These are phyloP conservation scores for Usnea hakonensis DNA, from an alignment of 495 filamentous ascomycete species.

Conservation along the genomic window DNA sequence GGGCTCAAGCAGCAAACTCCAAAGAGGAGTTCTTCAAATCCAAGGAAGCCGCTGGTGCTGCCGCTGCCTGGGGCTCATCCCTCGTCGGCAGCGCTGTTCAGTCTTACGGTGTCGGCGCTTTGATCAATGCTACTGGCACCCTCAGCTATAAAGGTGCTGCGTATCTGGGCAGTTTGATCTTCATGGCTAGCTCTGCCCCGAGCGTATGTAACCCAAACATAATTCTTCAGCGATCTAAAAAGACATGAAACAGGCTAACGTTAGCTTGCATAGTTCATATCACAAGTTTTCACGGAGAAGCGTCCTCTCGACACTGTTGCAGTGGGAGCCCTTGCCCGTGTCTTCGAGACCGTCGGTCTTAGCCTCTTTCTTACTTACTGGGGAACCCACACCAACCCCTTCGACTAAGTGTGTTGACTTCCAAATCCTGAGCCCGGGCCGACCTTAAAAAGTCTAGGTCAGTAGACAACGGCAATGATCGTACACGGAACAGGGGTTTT, in stretches of 20 bases:
- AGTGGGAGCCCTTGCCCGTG: conserved; percentile 68
- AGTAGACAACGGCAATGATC: not conserved
- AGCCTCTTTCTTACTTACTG: conserved; percentile 92
- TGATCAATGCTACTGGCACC: conserved; percentile 92
- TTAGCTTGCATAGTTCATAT: conserved; percentile 59
- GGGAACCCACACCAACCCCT: conserved; percentile 87
- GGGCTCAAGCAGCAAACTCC: conserved; percentile 80
- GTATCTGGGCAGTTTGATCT: conserved; percentile 84
- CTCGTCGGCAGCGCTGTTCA: conserved; percentile 82
- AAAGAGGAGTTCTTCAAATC: conserved; percentile 96
- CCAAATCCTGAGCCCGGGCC: not conserved
- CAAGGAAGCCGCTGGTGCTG: conserved; percentile 82
- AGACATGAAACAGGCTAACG: not conserved
- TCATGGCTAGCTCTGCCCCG: conserved; percentile 83
- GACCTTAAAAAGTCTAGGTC: conserved; percentile 4
- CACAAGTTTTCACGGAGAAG: conserved; percentile 83
- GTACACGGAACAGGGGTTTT: not conserved
- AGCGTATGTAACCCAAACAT: conserved; percentile 50
- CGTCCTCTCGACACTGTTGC: conserved; percentile 83
- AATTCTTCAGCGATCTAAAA: not conserved
- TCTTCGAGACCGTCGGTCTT: conserved; percentile 89
- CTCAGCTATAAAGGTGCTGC: conserved; percentile 94
- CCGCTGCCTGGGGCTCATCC: conserved; percentile 82
- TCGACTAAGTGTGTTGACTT: conserved; percentile 43
- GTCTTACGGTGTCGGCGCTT: conserved; percentile 87